phyloP scores from a whole-genome alignment of 805 yeast species.

The Monosporozyma unispora region DNA sequence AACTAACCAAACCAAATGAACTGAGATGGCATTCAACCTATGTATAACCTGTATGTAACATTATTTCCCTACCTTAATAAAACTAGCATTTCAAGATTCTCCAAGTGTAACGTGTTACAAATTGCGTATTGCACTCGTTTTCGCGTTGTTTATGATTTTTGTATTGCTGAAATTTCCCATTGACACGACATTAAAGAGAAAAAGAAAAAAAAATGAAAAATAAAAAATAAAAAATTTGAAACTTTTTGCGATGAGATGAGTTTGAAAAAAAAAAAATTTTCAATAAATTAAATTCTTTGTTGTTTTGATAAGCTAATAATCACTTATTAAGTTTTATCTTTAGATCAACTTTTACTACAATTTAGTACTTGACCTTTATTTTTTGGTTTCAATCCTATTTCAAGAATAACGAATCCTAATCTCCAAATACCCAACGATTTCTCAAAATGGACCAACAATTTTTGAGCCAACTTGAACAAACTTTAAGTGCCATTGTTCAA shows the following conservation, averaged over 20 bases:
- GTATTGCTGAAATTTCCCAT: background rate
- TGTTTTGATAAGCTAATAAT: background rate
- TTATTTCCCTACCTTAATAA: background rate
- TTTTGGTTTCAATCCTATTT: too few species aligned
- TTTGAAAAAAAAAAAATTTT: conserved; percentile 3
- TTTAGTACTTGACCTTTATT: background rate
- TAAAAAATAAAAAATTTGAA: conserved; percentile 1
- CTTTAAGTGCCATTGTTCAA: conserved; percentile 66
- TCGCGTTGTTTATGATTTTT: background rate
- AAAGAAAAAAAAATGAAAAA: background rate
- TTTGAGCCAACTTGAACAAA: conserved; percentile 62
- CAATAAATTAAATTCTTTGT: background rate
- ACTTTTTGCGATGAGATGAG: conserved; percentile 23
- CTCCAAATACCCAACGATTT: background rate
- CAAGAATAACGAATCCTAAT: background rate
- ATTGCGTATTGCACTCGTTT: background rate
- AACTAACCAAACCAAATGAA: conserved; percentile 5
- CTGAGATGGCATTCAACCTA: background rate
- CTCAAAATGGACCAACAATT: conserved; percentile 58
- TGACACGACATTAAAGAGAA: background rate
- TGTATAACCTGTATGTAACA: background rate
- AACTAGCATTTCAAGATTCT: background rate
- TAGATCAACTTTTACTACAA: background rate
- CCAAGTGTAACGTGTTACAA: too few species aligned
- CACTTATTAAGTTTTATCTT: background rate